Base-by-base conservation (phyloP, 208 protist species). In the Ichthyophonus hoferi region DNA sequence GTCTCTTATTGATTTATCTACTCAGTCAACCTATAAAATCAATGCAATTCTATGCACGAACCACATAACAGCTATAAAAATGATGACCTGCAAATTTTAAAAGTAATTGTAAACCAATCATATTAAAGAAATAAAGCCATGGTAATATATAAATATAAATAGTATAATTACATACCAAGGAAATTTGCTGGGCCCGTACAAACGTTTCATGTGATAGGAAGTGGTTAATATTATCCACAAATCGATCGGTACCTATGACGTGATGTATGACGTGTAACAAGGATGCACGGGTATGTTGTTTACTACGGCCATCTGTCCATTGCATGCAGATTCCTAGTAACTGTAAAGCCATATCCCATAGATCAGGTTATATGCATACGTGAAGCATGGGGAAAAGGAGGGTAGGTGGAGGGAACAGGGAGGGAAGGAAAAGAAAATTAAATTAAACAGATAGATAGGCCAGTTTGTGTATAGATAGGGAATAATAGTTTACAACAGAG, bases 281-380 rank as follows among this genome's bases (percentile, higher is more conserved):
- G 39, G n/a, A 41, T 24, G 17, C n/a, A 7, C 81, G 24, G 81
- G n/a, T 85, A 24, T 67, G 50, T 24, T 67, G 50, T 24, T n/a
- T 67, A 0, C n/a, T n/a, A 35, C 17, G 38, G 24, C n/a, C 81
- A 37, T 85, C 39, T 7, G 81, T 85, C 81, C 81, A 85, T 37
- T 85, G 81, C 38, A 85, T 17, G 39, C 81, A 85, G 39, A 85
- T 58, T n/a, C 81, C 81, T 38, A 85, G 39, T 7, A 85, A 38
- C 81, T 41, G 81, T 31, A 38, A 85, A n/a, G n/a, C n/a, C n/a
- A n/a, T n/a, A n/a, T n/a, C n/a, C n/a, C n/a, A n/a, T n/a, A n/a
- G n/a, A n/a, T n/a, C n/a, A n/a, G n/a, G n/a, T n/a, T n/a, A n/a
- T n/a, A n/a, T n/a, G n/a, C n/a, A n/a, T n/a, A n/a, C n/a, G n/a